A percentile compares a stretch with the other conserved stretches of the same genome.
These are phyloP conservation scores for Ceratobasidium sp. DNA, from an alignment of 1,284 basidiomycete species.

Conservation along the genomic window DNA sequence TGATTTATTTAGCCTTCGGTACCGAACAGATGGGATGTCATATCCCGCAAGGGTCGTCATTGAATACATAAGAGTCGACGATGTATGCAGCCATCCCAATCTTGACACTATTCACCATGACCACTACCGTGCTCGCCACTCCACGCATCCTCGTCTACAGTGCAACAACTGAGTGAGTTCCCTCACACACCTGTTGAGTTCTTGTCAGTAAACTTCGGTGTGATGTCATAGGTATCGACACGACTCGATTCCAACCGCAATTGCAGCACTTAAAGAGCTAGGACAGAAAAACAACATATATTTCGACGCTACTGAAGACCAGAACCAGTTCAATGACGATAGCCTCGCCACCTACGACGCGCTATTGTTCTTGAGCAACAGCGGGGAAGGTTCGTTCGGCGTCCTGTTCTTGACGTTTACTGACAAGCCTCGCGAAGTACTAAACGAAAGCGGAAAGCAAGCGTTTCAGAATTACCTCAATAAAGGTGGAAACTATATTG, in stretches of 20 bases:
- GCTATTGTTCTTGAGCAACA: conserved; percentile 74
- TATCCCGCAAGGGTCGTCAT: too few relatives aligned
- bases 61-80: not conserved
- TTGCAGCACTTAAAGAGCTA: conserved; percentile 60
- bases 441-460: conserved; percentile 64
- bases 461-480: conserved; percentile 73
- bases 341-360: conserved; percentile 67
- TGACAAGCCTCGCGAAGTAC: conserved; percentile 55
- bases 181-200: not conserved
- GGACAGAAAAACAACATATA: conserved; percentile 57
- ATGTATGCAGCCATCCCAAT: not conserved
- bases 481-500: conserved; percentile 73
- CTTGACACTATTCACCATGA: conserved; percentile 6
- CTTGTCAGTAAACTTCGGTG: not conserved
- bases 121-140: conserved; percentile 8
- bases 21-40: not conserved
- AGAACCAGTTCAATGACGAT: conserved; percentile 62
- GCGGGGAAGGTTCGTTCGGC: conserved; percentile 61
- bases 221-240: conserved; percentile 60
- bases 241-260: conserved; percentile 78
- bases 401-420: not conserved
- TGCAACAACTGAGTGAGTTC: conserved; percentile 49
- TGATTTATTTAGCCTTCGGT: conserved; percentile 3
- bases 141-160: conserved; percentile 46
- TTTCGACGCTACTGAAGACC: conserved; percentile 73